A percentile compares a stretch with the other conserved stretches of the same genome.
These are phyloP conservation scores for Mycena epipterygia DNA, from an alignment of 768 basidiomycete species.

Conservation along the genomic window DNA sequence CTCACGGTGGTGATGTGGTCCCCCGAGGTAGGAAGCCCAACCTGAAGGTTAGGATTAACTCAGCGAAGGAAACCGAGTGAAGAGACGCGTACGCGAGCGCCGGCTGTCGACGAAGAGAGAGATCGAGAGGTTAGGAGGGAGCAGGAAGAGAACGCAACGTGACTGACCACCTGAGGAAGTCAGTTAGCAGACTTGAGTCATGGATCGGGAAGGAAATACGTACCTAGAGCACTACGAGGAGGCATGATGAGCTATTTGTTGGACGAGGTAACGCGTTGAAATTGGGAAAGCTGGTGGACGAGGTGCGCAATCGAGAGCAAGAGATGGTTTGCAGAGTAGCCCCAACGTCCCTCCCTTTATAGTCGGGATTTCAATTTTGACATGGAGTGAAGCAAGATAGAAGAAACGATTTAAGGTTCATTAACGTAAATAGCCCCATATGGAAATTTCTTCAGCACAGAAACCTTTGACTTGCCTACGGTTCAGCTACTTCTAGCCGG, in stretches of 20 bases:
- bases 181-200: background rate
- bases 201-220: background rate
- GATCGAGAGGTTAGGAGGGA: background rate
- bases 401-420: constrained; percentile 2
- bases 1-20: constrained; percentile 33
- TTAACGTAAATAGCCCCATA: constrained; percentile 7
- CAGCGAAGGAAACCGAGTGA: background rate
- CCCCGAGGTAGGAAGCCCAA: constrained; percentile 22
- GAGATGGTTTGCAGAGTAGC: background rate
- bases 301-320: background rate
- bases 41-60: background rate
- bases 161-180: constrained; percentile 22
- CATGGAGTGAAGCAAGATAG: constrained; percentile 22
- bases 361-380: constrained; percentile 31
- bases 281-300: background rate
- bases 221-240: constrained; percentile 25
- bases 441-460: background rate
- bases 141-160: background rate
- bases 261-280: constrained; percentile 13
- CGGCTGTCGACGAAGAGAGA: background rate
- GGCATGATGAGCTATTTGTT: constrained; percentile 13
- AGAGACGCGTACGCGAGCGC: constrained; percentile 15
- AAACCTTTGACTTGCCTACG: too few relatives aligned
- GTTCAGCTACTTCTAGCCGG: too few relatives aligned
- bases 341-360: background rate